Evolutionary conservation across 2,329 filamentous ascomycete genomes (phyloP).

Genomic region (Penicillium psychrosexuale): DNA sequence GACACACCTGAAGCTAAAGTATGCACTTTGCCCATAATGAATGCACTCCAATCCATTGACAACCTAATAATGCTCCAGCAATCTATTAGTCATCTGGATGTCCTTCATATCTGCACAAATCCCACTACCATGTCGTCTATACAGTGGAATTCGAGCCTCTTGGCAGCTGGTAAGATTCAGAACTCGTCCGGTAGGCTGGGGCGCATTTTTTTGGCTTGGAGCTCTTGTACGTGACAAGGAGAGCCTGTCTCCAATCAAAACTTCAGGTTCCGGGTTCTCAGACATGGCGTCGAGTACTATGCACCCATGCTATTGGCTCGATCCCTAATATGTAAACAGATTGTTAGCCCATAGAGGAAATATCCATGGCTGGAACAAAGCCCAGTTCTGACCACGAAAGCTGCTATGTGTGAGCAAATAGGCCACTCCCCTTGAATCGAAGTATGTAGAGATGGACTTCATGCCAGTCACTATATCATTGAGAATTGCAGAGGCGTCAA

Average conservation of each 20-base stretch:
- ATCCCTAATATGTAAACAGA: conserved; percentile 39
- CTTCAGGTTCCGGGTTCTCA: conserved; percentile 30
- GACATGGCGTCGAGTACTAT: conserved; percentile 41
- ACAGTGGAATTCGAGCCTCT: neutral
- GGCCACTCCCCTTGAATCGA: no score
- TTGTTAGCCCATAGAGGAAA: conserved; percentile 33
- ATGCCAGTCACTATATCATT: no score
- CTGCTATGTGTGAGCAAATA: no score
- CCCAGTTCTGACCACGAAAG: no score
- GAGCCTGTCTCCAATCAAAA: conserved; percentile 47
- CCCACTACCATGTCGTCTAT: neutral
- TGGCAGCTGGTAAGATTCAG: conserved; percentile 40
- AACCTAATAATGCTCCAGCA: neutral
- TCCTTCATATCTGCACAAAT: conserved; percentile 21
- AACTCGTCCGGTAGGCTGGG: conserved; percentile 37
- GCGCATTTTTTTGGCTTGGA: conserved; percentile 40
- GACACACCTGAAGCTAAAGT: neutral
- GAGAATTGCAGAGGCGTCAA: no score
- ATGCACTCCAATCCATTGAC: neutral
- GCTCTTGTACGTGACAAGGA: conserved; percentile 44
- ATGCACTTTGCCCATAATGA: neutral
- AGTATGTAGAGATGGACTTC: no score
- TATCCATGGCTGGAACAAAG: no score
- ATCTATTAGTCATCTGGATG: conserved; percentile 18
- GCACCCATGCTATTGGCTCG: conserved; percentile 40